These are phyloP conservation scores for Cercophora sp. DNA, from an alignment of 495 filamentous ascomycete genomes.

Conservation along the genomic window DNA sequence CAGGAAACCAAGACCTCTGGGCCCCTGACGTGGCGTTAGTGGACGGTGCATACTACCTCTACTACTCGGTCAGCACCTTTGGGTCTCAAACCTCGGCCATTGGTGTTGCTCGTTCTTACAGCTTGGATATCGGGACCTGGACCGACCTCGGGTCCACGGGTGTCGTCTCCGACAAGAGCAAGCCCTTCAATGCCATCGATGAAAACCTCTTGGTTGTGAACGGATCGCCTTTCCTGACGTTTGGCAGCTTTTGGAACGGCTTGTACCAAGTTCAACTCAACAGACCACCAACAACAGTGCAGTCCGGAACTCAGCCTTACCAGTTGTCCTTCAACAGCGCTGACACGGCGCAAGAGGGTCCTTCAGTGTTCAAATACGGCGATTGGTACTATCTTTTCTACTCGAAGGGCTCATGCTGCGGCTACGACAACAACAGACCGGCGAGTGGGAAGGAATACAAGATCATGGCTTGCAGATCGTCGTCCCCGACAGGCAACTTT, in stretches of 20 bases:
- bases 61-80: constrained; percentile 65
- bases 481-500: constrained; percentile 50
- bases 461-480: constrained; percentile 59
- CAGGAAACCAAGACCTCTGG: constrained; percentile 57
- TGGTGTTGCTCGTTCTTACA: constrained; percentile 62
- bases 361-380: constrained; percentile 52
- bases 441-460: constrained; percentile 60
- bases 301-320: constrained; percentile 21
- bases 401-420: constrained; percentile 59
- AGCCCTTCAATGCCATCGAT: constrained; percentile 69
- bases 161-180: constrained; percentile 41
- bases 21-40: constrained; percentile 62
- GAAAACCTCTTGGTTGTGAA: constrained; percentile 51
- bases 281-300: constrained; percentile 25
- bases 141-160: constrained; percentile 51
- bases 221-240: constrained; percentile 54
- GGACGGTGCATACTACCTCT: constrained; percentile 60
- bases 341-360: constrained; percentile 54
- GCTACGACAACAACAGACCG: constrained; percentile 46
- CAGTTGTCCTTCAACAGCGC: constrained; percentile 55
- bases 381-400: constrained; percentile 66
- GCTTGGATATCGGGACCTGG: constrained; percentile 59
- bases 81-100: constrained; percentile 62
- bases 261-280: constrained; percentile 59
- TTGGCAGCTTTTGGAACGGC: constrained; percentile 67